Evolutionary conservation across 139 green algal genomes (phyloP), one percentile per base, ranked within the genome.

Genomic region (Microglena sp.): DNA sequence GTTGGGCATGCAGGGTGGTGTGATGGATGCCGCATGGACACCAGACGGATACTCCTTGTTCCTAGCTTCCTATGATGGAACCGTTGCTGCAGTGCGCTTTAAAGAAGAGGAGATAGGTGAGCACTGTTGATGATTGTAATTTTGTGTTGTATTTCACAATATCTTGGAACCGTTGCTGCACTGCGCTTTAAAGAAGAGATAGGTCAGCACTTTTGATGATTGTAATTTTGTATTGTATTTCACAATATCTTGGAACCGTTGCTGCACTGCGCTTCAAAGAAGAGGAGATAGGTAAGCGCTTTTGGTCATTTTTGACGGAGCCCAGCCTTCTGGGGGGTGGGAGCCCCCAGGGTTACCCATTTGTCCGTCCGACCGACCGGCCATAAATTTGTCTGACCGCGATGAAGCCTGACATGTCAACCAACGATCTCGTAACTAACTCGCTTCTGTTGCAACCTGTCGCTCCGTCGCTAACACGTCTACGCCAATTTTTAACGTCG

Each of bases 21-120:
- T 84, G 0, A 44, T 85, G 22, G 92, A 97, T 71, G n/a, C 91
- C 29, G 82, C 81, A 18, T 97, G 92, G 92, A 82, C 71, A 8
- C 82, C 90, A 8, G 86, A 95, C 45, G 90, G 90, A 18, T 76
- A 82, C 46, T 76, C 75, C 0, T 67, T 96, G n/a, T 70, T 95
- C 26, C 77, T 77, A 1, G 67, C 45, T 61, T 92, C 86, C 4
- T 73, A 68, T 5, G 89, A 96, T 45, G 89, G 89, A 67, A 89
- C 63, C 6, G 55, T 95, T 5, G 76, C 75, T 0, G 28, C 27
- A 0, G 55, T 67, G 11, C 30, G 50, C 18, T 75, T 81, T 24
- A 33, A 55, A 21, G 32, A 60, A 15, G 56, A 29, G 2, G 74
- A 81, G 55, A 55, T 81, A 26, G 74, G 69, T 70, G 34, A 57